Conservation (phyloP, 371 early-diverging fungal genomes). For the Apophysomyces variabilis region DNA sequence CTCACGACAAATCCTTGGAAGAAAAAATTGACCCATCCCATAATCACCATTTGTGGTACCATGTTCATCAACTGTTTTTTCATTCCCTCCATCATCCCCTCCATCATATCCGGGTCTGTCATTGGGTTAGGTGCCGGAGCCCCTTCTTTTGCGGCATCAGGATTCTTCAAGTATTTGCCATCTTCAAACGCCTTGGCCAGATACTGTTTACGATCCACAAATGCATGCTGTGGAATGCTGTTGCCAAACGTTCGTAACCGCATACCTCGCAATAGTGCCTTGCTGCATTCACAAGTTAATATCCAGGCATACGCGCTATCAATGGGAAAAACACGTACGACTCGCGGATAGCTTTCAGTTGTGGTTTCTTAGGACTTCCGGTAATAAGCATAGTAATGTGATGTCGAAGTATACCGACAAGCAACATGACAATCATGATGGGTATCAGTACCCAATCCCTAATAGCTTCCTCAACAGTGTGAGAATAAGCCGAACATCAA, state of each 20-base stretch:
- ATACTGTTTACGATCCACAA: constrained; percentile 70
- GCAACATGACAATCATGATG: constrained; percentile 95
- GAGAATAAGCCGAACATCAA: background rate
- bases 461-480: constrained; percentile 58
- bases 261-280: constrained; percentile 79
- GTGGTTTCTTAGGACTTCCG: constrained; percentile 77
- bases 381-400: constrained; percentile 88
- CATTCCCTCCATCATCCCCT: constrained; percentile 96
- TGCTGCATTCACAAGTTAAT: constrained; percentile 34
- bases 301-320: background rate
- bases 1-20: constrained; percentile 96
- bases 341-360: constrained; percentile 78
- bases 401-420: constrained; percentile 88
- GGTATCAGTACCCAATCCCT: constrained; percentile 96
- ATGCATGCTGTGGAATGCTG: constrained; percentile 75
- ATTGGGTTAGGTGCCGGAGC: constrained; percentile 75
- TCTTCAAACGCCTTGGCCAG: constrained; percentile 80
- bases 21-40: constrained; percentile 98
- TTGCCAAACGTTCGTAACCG: constrained; percentile 70
- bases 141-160: constrained; percentile 63
- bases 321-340: constrained; percentile 45
- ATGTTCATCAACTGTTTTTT: constrained; percentile 96
- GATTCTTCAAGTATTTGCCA: constrained; percentile 83
- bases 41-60: constrained; percentile 96
- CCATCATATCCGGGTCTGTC: constrained; percentile 93